These are phyloP conservation scores for Hevea brasiliensis DNA, from an alignment of 345 rosid genomes.

Conservation along the genomic window DNA sequence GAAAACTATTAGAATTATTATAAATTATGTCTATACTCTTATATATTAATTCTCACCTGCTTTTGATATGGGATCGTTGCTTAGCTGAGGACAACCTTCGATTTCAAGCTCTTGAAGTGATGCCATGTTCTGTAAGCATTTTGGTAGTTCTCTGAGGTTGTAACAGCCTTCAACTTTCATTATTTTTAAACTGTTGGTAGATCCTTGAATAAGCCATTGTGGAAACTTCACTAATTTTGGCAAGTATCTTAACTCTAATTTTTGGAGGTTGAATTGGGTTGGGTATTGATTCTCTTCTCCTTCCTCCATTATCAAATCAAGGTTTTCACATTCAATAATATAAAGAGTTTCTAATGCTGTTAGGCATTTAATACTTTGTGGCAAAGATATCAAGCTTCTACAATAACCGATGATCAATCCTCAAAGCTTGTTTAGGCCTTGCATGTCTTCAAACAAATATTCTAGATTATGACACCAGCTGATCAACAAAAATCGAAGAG, in stretches of 20 bases:
- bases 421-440: conserved; percentile 16
- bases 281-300: too few relatives aligned
- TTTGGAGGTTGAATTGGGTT: conserved; percentile 9
- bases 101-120: too few relatives aligned
- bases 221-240: conserved; percentile 25
- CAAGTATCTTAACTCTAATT: conserved; percentile 5
- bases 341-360: not conserved
- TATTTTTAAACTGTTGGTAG: conserved; percentile 11
- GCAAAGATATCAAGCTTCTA: not conserved
- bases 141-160: conserved; percentile 20
- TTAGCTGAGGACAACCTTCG: too few relatives aligned
- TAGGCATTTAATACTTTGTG: not conserved
- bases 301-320: not conserved
- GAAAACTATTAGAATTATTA: too few relatives aligned
- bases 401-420: conserved; percentile 4
- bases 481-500: conserved; percentile 20
- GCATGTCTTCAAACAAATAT: conserved; percentile 19
- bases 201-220: conserved; percentile 28
- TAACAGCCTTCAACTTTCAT: not conserved
- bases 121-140: not conserved
- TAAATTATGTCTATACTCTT: too few relatives aligned
- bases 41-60: too few relatives aligned
- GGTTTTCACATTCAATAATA: not conserved
- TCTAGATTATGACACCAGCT: conserved; percentile 20
- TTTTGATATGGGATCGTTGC: too few relatives aligned